Percentiles rank a stretch among this genome's conserved stretches.
phyloP scores from a whole-genome alignment of 192 early-diverging fungal species.

The Helicostylum pulchrum region DNA sequence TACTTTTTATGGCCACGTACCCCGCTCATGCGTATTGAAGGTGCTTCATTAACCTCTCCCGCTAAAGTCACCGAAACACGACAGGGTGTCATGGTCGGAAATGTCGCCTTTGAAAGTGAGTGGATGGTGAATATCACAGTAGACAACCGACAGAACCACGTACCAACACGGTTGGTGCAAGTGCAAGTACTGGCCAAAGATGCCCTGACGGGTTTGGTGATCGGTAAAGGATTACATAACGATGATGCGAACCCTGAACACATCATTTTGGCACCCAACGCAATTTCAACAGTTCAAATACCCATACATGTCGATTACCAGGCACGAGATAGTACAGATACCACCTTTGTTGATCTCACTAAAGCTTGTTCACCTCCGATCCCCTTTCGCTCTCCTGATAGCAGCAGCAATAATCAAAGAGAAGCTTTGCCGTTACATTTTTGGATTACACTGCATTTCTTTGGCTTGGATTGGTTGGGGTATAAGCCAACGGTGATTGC shows the following conservation, averaged over 20 bases:
- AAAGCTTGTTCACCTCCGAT: slow-evolving; percentile 18
- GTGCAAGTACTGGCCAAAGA: slow-evolving; percentile 22
- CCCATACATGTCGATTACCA: slow-evolving; percentile 26
- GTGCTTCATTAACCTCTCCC: slow-evolving; percentile 15
- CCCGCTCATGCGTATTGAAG: slow-evolving; percentile 25
- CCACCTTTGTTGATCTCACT: slow-evolving; percentile 29
- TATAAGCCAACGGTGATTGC: slow-evolving; percentile 35
- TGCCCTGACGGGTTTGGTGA: slow-evolving; percentile 22
- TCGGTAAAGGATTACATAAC: slow-evolving; percentile 27
- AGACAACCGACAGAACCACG: slow-evolving; percentile 29
- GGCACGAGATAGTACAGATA: slow-evolving; percentile 24
- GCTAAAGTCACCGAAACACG: slow-evolving; percentile 17
- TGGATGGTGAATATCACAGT: slow-evolving; percentile 31
- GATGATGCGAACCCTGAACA: slow-evolving; percentile 18
- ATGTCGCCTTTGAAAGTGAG: slow-evolving; percentile 27
- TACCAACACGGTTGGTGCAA: slow-evolving; percentile 23
- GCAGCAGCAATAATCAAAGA: slow-evolving; percentile 3
- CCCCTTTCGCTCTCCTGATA: background rate
- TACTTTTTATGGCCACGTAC: slow-evolving; percentile 28
- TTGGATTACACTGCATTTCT: slow-evolving; percentile 33
- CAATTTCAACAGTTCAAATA: slow-evolving; percentile 26
- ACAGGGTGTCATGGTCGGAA: slow-evolving; percentile 23
- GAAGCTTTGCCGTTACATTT: slow-evolving; percentile 29
- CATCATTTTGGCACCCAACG: slow-evolving; percentile 17
- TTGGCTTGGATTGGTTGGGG: slow-evolving; percentile 27